A percentile compares a stretch with the other conserved stretches of the same genome.
These are phyloP conservation scores for Penstemon barbatus DNA, from an alignment of 257 asterid species.

Conservation along the genomic window DNA sequence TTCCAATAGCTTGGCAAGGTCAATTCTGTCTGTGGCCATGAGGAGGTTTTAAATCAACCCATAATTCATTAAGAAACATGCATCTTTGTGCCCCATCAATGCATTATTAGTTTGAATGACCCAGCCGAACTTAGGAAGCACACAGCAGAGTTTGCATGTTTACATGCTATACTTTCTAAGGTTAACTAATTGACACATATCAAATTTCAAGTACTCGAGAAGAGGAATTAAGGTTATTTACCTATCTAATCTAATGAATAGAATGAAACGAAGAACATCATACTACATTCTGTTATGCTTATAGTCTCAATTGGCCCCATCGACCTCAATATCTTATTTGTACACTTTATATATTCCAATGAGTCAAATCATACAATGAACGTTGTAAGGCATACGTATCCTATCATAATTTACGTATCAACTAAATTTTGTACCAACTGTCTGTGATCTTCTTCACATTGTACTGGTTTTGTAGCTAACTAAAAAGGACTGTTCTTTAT, in stretches of 20 bases:
- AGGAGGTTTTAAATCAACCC: conserved; percentile 3
- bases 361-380: conserved; percentile 9
- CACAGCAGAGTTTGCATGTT: background rate
- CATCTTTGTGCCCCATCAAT: background rate
- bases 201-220: conserved; percentile 11
- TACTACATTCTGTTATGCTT: background rate
- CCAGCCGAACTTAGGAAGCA: background rate
- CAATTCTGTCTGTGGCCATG: conserved; percentile 7
- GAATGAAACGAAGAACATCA: conserved; percentile 6
- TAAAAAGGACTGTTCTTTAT: background rate
- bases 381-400: background rate
- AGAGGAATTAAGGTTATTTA: background rate
- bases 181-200: conserved; percentile 1
- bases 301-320: conserved; percentile 1
- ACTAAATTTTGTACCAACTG: background rate
- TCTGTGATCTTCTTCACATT: conserved; percentile 1
- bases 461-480: background rate
- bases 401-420: conserved; percentile 8
- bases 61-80: conserved; percentile 1
- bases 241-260: background rate
- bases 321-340: background rate
- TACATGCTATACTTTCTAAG: background rate
- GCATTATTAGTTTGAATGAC: background rate
- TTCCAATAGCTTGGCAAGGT: conserved; percentile 21
- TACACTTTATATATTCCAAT: conserved; percentile 1